Base-by-base conservation (phyloP, 306 rosid genomes). In the Macrotyloma uniflorum region DNA sequence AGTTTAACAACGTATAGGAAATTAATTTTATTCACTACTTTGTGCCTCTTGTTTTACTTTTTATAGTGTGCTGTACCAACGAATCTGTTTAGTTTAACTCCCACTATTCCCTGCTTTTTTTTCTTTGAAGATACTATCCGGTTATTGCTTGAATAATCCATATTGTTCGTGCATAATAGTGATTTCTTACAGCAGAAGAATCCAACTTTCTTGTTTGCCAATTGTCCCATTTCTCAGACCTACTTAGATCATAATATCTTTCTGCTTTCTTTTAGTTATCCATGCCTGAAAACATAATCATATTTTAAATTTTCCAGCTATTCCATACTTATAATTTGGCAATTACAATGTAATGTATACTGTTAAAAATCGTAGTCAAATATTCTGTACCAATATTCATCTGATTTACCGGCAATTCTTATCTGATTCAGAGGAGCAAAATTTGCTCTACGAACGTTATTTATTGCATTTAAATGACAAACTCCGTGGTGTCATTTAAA, bases 1-100 rank as follows among this genome's bases (percentile, higher is more conserved):
- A 72, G 85, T 67, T 83, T 64, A 58, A 7, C 59, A 75, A 66
- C 82, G 64, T 70, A 81, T 76, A 85, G 63, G 66, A 72, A 80
- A 73, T 80, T 47, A 85, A 47, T 36, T 80, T 50, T 65, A 8
- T 83, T 49, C 45, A 75, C 70, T 53, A 30, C 42, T 74, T 46
- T 47, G 33, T 80, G 66, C 20, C 65, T 73, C 81, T 78, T 23
- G 40, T 78, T 47, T 71, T 65, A 62, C 65, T 64, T 73, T 61
- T 24, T 53, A 71, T 20, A 38, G 24, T 77, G 68, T 81, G 68
- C 18, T 82, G 81, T 82, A 38, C 62, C 72, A 49, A 19, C 80
- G 77, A 75, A 67, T 59, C 33, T 26, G 46, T 83, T 79, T 72
- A 70, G 74, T 78, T 85, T 81, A 35, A 62, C 72, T 61, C 67